A percentile compares a stretch with the other conserved stretches of the same genome.
Evolutionary conservation across 768 basidiomycete genomes (phyloP).

Genomic region (Macrocybe gigantea): DNA sequence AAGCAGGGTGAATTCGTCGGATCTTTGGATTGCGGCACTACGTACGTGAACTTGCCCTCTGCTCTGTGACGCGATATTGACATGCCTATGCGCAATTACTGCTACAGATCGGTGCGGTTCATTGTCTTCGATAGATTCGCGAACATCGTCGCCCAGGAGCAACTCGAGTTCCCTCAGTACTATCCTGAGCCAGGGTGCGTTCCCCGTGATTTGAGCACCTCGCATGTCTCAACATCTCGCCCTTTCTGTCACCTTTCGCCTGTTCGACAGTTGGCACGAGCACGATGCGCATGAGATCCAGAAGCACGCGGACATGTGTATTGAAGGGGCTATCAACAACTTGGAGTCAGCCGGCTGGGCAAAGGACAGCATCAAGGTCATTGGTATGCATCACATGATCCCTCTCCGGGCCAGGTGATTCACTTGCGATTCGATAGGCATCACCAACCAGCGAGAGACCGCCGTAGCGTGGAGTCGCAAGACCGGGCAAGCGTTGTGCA

Average conservation of each 20-base stretch:
- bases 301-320: constrained; percentile 66
- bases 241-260: too few relatives aligned
- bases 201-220: background rate
- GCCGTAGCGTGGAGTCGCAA: constrained; percentile 88
- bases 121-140: constrained; percentile 88
- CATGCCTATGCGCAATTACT: background rate
- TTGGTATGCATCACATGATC: constrained; percentile 54
- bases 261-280: constrained; percentile 77
- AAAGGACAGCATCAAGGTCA: constrained; percentile 80
- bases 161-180: constrained; percentile 92
- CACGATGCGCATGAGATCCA: constrained; percentile 87
- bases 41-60: constrained; percentile 74
- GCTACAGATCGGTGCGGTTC: constrained; percentile 78
- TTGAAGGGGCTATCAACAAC: constrained; percentile 61
- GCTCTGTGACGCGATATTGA: background rate
- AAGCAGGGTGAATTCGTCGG: constrained; percentile 83
- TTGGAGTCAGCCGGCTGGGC: constrained; percentile 76
- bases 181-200: constrained; percentile 80
- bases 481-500: constrained; percentile 86
- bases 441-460: constrained; percentile 98
- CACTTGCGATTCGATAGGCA: constrained; percentile 40
- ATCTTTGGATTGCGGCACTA: constrained; percentile 92
- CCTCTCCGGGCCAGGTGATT: constrained; percentile 13
- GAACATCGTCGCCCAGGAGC: constrained; percentile 82
- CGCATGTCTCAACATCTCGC: constrained; percentile 1